Conservation (phyloP, 2,329 filamentous ascomycete genomes). For the Cordyceps javanica region DNA sequence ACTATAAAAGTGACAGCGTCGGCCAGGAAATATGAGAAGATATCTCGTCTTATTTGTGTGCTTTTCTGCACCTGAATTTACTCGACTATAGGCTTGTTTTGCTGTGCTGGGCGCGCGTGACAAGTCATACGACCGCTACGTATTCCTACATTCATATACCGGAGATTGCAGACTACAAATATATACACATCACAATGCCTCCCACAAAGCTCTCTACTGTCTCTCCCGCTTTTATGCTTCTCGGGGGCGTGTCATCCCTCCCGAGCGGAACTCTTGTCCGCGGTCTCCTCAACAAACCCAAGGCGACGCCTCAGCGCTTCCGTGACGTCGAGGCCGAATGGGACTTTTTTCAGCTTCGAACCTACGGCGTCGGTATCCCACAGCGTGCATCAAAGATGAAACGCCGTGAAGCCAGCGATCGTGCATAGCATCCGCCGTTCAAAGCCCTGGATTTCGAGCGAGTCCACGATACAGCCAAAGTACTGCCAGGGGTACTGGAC, state of each 20-base stretch:
- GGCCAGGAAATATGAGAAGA: background rate
- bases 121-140: too few relatives aligned
- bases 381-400: slow-evolving; percentile 4
- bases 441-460: background rate
- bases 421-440: background rate
- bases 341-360: slow-evolving; percentile 7
- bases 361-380: slow-evolving; percentile 4
- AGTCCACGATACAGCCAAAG: background rate
- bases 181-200: slow-evolving; percentile 4
- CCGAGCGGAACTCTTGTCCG: slow-evolving; percentile 18
- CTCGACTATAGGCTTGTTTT: background rate
- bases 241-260: slow-evolving; percentile 18
- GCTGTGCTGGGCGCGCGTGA: background rate
- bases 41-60: background rate
- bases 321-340: slow-evolving; percentile 8
- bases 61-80: background rate
- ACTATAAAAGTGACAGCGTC: background rate
- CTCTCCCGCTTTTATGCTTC: slow-evolving; percentile 17
- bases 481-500: background rate
- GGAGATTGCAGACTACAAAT: background rate
- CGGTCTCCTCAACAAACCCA: slow-evolving; percentile 12
- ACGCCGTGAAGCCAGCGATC: background rate
- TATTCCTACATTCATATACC: background rate
- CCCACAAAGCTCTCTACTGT: slow-evolving; percentile 10
- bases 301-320: background rate